A percentile compares a stretch with the other conserved stretches of the same genome.
Conservation (phyloP, 2,329 filamentous ascomycete genomes). For the Hymenoscyphus fructigenus region DNA sequence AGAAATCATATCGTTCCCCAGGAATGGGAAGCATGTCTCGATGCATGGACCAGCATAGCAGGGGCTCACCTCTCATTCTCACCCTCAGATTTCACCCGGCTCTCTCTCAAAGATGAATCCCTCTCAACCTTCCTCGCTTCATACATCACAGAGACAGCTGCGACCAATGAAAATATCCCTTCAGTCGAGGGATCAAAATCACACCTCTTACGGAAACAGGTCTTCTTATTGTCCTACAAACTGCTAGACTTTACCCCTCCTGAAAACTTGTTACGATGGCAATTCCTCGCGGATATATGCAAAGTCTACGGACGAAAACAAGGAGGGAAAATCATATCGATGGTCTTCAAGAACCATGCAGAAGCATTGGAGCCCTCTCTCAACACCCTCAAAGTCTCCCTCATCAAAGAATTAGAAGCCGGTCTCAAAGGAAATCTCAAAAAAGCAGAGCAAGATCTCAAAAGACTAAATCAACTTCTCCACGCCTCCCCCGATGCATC, state of each 20-base stretch:
- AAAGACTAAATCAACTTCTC: conserved; percentile 62
- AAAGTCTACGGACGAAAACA: conserved; percentile 65
- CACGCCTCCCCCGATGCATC: conserved; percentile 58
- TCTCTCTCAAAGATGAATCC: conserved; percentile 56
- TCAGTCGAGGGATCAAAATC: conserved; percentile 36
- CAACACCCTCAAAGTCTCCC: conserved; percentile 56
- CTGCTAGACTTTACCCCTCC: conserved; percentile 48
- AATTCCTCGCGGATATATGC: conserved; percentile 67
- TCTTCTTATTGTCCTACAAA: conserved; percentile 63
- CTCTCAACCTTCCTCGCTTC: conserved; percentile 63
- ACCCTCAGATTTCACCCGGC: conserved; percentile 52
- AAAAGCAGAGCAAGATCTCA: conserved; percentile 54
- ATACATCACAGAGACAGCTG: conserved; percentile 58
- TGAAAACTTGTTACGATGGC: conserved; percentile 57
- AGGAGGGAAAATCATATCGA: conserved; percentile 49
- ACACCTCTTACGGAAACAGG: conserved; percentile 56
- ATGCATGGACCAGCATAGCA: conserved; percentile 71
- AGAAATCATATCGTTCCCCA: conserved; percentile 62
- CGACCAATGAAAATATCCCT: conserved; percentile 29
- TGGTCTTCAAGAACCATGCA: conserved; percentile 53
- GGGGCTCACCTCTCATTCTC: conserved; percentile 62
- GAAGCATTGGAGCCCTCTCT: conserved; percentile 54
- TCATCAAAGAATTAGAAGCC: conserved; percentile 63
- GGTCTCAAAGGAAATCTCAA: conserved; percentile 56
- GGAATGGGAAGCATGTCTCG: conserved; percentile 77